These are phyloP conservation scores for Venustampulla echinocandica DNA, from an alignment of 495 filamentous ascomycete genomes.

Conservation along the genomic window DNA sequence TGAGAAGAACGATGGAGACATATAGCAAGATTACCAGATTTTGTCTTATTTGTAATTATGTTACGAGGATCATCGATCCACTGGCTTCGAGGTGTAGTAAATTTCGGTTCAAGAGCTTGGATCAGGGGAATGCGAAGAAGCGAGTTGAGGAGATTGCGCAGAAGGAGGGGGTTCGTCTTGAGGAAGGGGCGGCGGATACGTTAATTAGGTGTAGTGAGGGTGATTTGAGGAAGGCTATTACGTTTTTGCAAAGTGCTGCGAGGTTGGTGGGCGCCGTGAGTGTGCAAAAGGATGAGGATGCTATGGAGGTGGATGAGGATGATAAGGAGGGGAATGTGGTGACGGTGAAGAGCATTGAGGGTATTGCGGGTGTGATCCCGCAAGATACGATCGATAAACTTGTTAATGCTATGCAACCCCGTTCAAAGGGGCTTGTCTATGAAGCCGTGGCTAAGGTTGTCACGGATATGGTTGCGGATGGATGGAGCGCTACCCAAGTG, in stretches of 20 bases:
- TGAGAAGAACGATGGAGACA: constrained; percentile 94
- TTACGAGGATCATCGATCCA: constrained; percentile 95
- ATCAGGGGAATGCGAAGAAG: constrained; percentile 67
- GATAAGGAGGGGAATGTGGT: constrained; percentile 35
- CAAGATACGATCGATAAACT: constrained; percentile 59
- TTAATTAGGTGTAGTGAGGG: constrained; percentile 85
- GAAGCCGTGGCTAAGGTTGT: constrained; percentile 67
- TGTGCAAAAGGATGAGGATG: constrained; percentile 31
- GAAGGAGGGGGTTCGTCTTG: constrained; percentile 63
- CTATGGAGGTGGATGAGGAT: constrained; percentile 49
- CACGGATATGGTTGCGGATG: constrained; percentile 87
- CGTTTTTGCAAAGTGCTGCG: constrained; percentile 87
- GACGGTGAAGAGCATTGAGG: constrained; percentile 73
- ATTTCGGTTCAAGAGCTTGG: constrained; percentile 94
- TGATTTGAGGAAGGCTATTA: constrained; percentile 92
- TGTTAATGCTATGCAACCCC: constrained; percentile 69
- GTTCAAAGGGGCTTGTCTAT: constrained; percentile 54
- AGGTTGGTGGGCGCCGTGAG: constrained; percentile 58
- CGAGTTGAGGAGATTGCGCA: constrained; percentile 72
- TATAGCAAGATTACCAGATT: constrained; percentile 95
- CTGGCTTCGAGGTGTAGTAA: constrained; percentile 89
- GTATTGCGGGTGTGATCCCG: constrained; percentile 94
- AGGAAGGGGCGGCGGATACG: constrained; percentile 70
- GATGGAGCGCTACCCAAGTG: constrained; percentile 93
- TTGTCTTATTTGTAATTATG: constrained; percentile 97